Conservation (phyloP, 1,284 basidiomycete species). For the Microbotryum scabiosae region DNA sequence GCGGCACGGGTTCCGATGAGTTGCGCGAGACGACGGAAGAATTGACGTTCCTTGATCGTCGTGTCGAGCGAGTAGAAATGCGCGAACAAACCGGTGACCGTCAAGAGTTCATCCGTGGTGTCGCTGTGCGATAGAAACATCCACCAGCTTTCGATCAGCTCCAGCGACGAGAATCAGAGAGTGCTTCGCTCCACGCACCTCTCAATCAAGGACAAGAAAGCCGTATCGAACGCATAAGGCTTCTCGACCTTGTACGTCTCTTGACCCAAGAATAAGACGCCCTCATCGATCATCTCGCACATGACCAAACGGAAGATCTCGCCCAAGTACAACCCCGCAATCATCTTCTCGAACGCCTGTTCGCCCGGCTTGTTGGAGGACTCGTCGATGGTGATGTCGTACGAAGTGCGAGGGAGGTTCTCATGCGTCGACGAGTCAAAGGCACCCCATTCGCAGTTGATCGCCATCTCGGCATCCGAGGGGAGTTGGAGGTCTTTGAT, state of each 20-base stretch:
- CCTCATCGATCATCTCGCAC: constrained; percentile 91
- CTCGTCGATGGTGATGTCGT: constrained; percentile 86
- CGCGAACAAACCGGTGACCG: constrained; percentile 90
- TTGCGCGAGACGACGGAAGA: constrained; percentile 77
- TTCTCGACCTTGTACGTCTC: constrained; percentile 45
- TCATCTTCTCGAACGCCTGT: constrained; percentile 95
- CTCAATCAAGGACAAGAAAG: constrained; percentile 94
- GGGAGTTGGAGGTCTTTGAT: constrained; percentile 57
- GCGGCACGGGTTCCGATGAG: constrained; percentile 85
- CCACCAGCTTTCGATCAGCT: not conserved
- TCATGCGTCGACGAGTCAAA: constrained; percentile 96
- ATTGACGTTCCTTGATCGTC: constrained; percentile 84
- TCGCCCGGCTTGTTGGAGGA: constrained; percentile 92
- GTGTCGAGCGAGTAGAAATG: constrained; percentile 86
- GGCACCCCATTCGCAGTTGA: constrained; percentile 97
- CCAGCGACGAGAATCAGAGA: not conserved
- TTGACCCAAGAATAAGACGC: constrained; percentile 93
- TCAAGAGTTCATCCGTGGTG: constrained; percentile 93
- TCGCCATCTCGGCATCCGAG: constrained; percentile 66
- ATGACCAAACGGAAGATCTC: constrained; percentile 91
- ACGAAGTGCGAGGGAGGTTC: constrained; percentile 77
- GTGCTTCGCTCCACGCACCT: constrained; percentile 46
- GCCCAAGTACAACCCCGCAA: constrained; percentile 93
- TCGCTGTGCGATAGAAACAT: constrained; percentile 51
- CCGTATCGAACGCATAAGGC: constrained; percentile 69